Evolutionary conservation across 495 filamentous ascomycete species (phyloP), one percentile per base, ranked within the genome.

Genomic region (Podospora pseudopauciseta): DNA sequence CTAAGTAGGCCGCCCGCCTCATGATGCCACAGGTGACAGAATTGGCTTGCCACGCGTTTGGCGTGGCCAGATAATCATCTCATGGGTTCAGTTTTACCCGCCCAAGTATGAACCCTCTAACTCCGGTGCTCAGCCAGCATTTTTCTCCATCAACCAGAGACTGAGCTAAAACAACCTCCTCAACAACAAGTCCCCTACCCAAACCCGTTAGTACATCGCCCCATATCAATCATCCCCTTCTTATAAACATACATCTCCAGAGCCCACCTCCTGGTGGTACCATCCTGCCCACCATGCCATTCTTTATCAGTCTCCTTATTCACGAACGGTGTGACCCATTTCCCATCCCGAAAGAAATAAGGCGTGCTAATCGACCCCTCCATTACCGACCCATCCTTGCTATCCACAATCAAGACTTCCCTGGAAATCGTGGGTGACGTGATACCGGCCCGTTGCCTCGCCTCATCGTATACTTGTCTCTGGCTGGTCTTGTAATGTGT

Each of bases 51-150:
- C 23, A 23, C 23, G 23, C 23, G 23, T 23, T 23, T 23, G 23
- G 1, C 23, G 1, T 23, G 23, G 23, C 23, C 2, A 18, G 39
- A 16, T 13, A 49, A 13, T 11, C 9, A 9, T 6, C 1, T 32
- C 3, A 23, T 73, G 65, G 71, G 11, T 23, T 26, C 64, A 77
- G 9, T 34, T 68, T 73, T 19, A 79, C 65, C 27, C 61, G 78
- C 15, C 79, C 80, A 65, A 71, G 77, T 18, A 88, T 83, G 72
- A 94, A 96, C 0, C 92, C 93, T 68, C 90, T 83, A n/a, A 91
- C 90, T 0, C 90, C 92, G 76, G 93, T 96, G 72, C 92, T 95
- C 67, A 97, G 79, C 89, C 91, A 93, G 69, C 92, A 90, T 65
- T 86, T 83, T 75, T 97, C 92, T 3, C 89, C 91, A 71, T 91